A percentile compares a stretch with the other conserved stretches of the same genome.
Conservation (phyloP, 805 yeast genomes). For the Wickerhamomyces canadensis region DNA sequence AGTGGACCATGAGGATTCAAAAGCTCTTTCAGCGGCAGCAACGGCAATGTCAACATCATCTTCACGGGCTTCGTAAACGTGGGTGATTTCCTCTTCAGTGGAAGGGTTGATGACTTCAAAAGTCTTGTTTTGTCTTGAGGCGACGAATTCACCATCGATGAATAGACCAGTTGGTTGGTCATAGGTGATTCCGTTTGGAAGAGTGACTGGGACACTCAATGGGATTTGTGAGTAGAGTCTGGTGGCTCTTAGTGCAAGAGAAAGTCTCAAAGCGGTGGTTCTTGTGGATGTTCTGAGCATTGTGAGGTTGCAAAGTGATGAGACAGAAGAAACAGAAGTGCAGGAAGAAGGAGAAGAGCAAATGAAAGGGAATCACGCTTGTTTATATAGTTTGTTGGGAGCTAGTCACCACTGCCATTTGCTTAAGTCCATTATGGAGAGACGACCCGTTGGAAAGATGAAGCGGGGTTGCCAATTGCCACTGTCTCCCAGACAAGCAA, state of each 20-base stretch:
- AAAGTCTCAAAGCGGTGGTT: not conserved
- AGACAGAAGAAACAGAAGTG: too few species aligned
- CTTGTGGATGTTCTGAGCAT: not conserved
- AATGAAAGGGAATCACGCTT: too few species aligned
- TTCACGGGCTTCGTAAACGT: constrained; percentile 67
- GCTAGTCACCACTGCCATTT: too few species aligned
- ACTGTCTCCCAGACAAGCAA: too few species aligned
- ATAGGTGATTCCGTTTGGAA: constrained; percentile 68
- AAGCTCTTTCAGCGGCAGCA: constrained; percentile 74
- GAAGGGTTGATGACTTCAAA: constrained; percentile 63
- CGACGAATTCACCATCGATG: constrained; percentile 68
- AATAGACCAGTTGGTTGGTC: constrained; percentile 77
- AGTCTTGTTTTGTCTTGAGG: constrained; percentile 52
- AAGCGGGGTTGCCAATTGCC: too few species aligned
- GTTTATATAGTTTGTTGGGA: too few species aligned
- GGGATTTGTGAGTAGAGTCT: constrained; percentile 25
- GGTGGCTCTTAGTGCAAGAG: not conserved
- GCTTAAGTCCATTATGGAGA: too few species aligned
- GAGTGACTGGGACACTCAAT: constrained; percentile 41
- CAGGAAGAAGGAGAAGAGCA: too few species aligned
- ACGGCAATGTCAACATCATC: constrained; percentile 82
- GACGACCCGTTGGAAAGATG: too few species aligned
- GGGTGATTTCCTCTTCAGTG: constrained; percentile 64
- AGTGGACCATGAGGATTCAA: constrained; percentile 65
- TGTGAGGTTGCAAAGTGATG: not conserved